A percentile compares a stretch with the other conserved stretches of the same genome.
Conservation (phyloP, 805 yeast genomes). For the Ogataea allantospora region DNA sequence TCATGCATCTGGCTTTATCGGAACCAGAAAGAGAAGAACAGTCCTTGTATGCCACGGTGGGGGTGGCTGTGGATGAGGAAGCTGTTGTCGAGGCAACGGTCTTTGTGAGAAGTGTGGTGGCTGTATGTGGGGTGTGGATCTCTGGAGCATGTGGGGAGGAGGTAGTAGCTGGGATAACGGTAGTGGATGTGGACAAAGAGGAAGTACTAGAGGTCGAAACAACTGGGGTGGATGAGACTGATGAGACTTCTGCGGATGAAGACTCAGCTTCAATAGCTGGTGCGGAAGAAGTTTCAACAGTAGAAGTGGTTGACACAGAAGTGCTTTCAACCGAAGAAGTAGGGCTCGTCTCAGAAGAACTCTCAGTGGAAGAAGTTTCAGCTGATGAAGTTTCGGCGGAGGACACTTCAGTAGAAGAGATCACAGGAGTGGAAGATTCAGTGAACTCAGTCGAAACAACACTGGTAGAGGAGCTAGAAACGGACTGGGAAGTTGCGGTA, state of each 20-base stretch:
- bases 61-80: slow-evolving; percentile 15
- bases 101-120: slow-evolving; percentile 12
- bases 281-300: neutral
- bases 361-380: neutral
- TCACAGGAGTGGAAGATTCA: neutral
- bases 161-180: slow-evolving; percentile 1
- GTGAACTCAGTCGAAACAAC: neutral
- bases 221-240: neutral
- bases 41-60: slow-evolving; percentile 26
- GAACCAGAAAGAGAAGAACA: slow-evolving; percentile 40
- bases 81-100: slow-evolving; percentile 9
- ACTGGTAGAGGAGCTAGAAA: neutral
- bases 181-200: neutral
- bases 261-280: too few relatives aligned
- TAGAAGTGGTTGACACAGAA: neutral
- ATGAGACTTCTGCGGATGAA: neutral
- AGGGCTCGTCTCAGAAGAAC: neutral
- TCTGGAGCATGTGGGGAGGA: neutral
- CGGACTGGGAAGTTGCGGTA: slow-evolving; percentile 2
- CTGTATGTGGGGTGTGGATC: neutral
- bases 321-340: too few relatives aligned
- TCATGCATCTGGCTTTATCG: slow-evolving; percentile 43
- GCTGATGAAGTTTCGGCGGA: too few relatives aligned
- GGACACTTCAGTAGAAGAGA: neutral
- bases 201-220: neutral